These are phyloP conservation scores for Trichoderma harzianum DNA, from an alignment of 2,329 filamentous ascomycete genomes.

Conservation along the genomic window DNA sequence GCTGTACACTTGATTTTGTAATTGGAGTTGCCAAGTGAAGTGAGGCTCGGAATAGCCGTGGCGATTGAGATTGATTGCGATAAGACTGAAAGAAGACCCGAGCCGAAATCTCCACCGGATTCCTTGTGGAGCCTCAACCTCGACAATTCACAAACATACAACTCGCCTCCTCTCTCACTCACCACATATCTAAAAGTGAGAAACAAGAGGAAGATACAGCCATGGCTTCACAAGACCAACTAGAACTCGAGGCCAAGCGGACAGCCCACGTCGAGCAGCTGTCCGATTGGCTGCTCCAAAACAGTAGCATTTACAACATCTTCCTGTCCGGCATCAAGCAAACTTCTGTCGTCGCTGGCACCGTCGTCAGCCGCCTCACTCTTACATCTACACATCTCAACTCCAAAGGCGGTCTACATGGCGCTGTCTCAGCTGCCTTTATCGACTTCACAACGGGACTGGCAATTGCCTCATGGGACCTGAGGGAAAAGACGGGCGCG, in stretches of 20 bases:
- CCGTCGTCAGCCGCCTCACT: conserved; percentile 46
- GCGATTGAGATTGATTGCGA: not conserved
- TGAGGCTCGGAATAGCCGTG: not conserved
- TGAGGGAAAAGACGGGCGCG: conserved; percentile 61
- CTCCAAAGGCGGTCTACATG: conserved; percentile 64
- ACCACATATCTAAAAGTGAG: not conserved
- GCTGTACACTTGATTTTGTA: not conserved
- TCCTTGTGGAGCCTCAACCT: conserved; percentile 4
- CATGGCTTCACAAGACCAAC: not conserved
- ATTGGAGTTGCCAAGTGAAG: not conserved
- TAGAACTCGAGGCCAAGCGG: not conserved
- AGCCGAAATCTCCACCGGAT: not conserved
- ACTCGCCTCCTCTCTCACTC: not conserved
- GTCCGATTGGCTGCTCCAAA: conserved; percentile 37
- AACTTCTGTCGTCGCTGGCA: conserved; percentile 43
- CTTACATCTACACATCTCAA: conserved; percentile 61
- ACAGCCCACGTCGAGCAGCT: conserved; percentile 31
- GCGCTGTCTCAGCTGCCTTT: conserved; percentile 66
- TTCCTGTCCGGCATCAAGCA: conserved; percentile 42
- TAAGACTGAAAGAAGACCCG: not conserved
- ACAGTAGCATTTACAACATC: conserved; percentile 51
- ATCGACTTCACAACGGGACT: conserved; percentile 72
- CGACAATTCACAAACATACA: not conserved
- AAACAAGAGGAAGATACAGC: not conserved
- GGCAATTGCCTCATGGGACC: conserved; percentile 64